Evolutionary conservation across 78 protist genomes (phyloP).

Genomic region (Bigelowiella natans): DNA sequence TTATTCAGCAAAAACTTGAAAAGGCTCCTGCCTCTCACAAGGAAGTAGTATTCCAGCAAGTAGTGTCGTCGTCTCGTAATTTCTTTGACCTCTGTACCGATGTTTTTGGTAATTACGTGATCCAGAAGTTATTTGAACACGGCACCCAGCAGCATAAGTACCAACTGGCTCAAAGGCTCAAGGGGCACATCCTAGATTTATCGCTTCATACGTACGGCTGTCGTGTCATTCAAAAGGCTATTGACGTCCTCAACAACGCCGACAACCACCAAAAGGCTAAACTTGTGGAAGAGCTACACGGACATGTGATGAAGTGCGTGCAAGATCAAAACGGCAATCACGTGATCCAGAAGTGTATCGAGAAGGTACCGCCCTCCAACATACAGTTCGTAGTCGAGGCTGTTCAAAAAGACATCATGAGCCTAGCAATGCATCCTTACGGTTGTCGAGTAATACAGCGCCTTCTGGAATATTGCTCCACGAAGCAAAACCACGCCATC

Average conservation of each 20-base stretch:
- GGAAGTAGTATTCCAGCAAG: not conserved
- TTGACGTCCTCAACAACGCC: not conserved
- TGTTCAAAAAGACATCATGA: not conserved
- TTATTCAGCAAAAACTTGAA: not conserved
- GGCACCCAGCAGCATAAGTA: not conserved
- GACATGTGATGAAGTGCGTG: slow-evolving; percentile 31
- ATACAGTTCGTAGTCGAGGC: not conserved
- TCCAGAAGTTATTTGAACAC: slow-evolving; percentile 91
- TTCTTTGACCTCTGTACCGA: slow-evolving; percentile 74
- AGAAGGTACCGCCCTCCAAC: not conserved
- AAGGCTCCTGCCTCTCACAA: not conserved
- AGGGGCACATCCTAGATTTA: slow-evolving; percentile 64
- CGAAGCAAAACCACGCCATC: not conserved
- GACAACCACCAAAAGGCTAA: not conserved
- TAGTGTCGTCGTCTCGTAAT: not conserved
- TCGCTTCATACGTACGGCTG: slow-evolving; percentile 95
- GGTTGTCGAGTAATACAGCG: not conserved
- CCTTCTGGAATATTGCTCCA: not conserved
- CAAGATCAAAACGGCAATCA: slow-evolving; percentile 98
- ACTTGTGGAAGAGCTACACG: not conserved
- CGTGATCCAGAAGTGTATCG: slow-evolving; percentile 69
- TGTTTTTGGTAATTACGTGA: slow-evolving; percentile 97
- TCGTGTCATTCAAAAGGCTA: slow-evolving; percentile 87
- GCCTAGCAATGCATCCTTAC: not conserved
- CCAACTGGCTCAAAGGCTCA: slow-evolving; percentile 46